Evolutionary conservation across 306 rosid species (phyloP), one percentile per base, ranked within the genome.

Genomic region (Quercus variabilis): DNA sequence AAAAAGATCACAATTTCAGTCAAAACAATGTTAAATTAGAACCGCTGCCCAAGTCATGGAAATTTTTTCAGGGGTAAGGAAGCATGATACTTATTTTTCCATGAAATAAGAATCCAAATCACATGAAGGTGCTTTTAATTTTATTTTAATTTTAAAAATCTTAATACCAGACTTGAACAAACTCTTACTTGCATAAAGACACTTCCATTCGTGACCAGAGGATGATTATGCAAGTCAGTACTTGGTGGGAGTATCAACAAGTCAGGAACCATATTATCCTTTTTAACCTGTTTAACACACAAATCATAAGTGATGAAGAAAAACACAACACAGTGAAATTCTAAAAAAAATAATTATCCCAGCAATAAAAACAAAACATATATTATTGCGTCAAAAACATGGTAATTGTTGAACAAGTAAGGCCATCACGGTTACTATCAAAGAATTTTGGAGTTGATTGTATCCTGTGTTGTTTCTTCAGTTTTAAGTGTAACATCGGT

Each of bases 171-270:
- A 21, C 67, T 20, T 59, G 15, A 59, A 59, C 28, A 59, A 41
- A 78, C 35, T 77, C 94, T 77, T 91, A 95, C 98, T 82, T 93
- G 99, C 93, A 95, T 28, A 83, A 95, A 93, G 81, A 95, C 79
- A 74, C 93, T 89, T 80, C 99, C 99, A 30, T 91, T 86, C 73
- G 55, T 78, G 46, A 95, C 88, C 68, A 95, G 91, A 79, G 90
- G 96, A 83, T 95, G 98, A 78, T 88, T 85, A 5, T 93, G 98
- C 83, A 95, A 83, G 86, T 95, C 97, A 86, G 91, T 91, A 71
- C 92, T 88, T 0, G 97, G 87, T 68, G 98, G 97, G 75, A 95
- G 99, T 71, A 87, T 21, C 85, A 95, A 89, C 87, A 95, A 88
- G 67, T 93, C 92, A 70, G 96, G 87, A 79, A 95, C 83, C 78